These are phyloP conservation scores for Vachellia pachyceras DNA, from an alignment of 306 rosid genomes.

Conservation along the genomic window DNA sequence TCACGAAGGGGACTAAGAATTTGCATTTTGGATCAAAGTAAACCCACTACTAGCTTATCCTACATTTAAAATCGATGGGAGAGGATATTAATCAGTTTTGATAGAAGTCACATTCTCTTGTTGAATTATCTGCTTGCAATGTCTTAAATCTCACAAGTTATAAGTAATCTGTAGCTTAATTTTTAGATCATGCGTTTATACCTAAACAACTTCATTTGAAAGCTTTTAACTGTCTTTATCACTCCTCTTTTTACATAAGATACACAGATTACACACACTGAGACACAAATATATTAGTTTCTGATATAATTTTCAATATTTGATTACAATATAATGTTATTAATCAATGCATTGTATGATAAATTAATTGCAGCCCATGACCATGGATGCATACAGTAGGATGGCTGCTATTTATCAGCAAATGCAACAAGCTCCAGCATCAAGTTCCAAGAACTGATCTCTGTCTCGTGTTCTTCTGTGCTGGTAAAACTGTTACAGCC, in stretches of 20 bases:
- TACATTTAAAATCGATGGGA: too few species aligned
- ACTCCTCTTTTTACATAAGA: neutral
- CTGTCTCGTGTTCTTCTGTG: neutral
- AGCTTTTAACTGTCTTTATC: neutral
- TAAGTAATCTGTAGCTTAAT: neutral
- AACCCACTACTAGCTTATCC: too few species aligned
- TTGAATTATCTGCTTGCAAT: neutral
- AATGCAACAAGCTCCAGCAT: slow-evolving; percentile 63
- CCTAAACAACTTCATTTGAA: neutral
- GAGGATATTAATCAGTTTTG: too few species aligned
- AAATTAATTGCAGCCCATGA: slow-evolving; percentile 69
- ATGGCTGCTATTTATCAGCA: slow-evolving; percentile 85
- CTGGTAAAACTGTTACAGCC: slow-evolving; percentile 13
- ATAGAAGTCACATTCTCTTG: neutral
- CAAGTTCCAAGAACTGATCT: slow-evolving; percentile 65
- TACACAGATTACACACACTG: neutral
- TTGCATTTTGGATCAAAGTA: too few species aligned
- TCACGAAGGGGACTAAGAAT: too few species aligned
- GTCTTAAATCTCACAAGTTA: neutral
- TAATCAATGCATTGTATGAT: neutral
- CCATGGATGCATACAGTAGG: slow-evolving; percentile 73
- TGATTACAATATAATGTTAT: neutral
- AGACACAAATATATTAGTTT: neutral
- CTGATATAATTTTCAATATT: neutral
- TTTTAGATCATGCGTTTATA: neutral